phyloP scores from a whole-genome alignment of 768 basidiomycete species.

The Boletus pseudo-olivaceus region DNA sequence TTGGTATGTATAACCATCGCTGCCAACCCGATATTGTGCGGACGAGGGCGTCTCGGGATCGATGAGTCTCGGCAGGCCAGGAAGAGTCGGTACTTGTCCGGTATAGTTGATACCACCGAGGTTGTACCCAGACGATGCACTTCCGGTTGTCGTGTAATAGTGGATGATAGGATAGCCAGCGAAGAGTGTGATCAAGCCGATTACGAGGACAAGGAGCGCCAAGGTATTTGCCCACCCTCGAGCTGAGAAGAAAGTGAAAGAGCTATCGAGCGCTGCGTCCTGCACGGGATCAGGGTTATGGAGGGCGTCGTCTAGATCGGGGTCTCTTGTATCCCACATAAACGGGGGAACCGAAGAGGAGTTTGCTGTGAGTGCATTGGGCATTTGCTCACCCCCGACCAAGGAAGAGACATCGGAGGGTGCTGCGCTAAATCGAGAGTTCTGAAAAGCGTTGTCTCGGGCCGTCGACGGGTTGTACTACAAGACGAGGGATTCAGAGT shows the following conservation, averaged over 20 bases:
- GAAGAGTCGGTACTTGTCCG: slow-evolving; percentile 81
- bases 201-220: slow-evolving; percentile 65
- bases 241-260: slow-evolving; percentile 71
- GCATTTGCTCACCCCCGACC: slow-evolving; percentile 36
- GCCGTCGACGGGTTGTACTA: slow-evolving; percentile 56
- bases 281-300: slow-evolving; percentile 85
- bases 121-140: slow-evolving; percentile 58
- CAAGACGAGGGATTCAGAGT: slow-evolving; percentile 3
- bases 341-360: slow-evolving; percentile 68
- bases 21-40: slow-evolving; percentile 55
- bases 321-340: slow-evolving; percentile 74
- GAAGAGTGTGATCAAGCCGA: slow-evolving; percentile 74
- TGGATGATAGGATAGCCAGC: slow-evolving; percentile 84
- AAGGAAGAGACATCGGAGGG: slow-evolving; percentile 43
- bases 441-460: slow-evolving; percentile 43
- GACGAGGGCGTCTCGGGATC: slow-evolving; percentile 70
- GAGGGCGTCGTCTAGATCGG: slow-evolving; percentile 85
- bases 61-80: slow-evolving; percentile 64
- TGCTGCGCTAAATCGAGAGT: slow-evolving; percentile 55
- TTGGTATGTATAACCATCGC: slow-evolving; percentile 74
- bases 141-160: slow-evolving; percentile 38
- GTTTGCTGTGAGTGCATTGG: slow-evolving; percentile 32
- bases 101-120: slow-evolving; percentile 79
- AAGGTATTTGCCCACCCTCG: slow-evolving; percentile 83
- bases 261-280: slow-evolving; percentile 54